Percentiles rank a stretch among this genome's conserved stretches.
phyloP scores from a whole-genome alignment of 768 basidiomycete genomes.

The Tricholoma saponaceum region DNA sequence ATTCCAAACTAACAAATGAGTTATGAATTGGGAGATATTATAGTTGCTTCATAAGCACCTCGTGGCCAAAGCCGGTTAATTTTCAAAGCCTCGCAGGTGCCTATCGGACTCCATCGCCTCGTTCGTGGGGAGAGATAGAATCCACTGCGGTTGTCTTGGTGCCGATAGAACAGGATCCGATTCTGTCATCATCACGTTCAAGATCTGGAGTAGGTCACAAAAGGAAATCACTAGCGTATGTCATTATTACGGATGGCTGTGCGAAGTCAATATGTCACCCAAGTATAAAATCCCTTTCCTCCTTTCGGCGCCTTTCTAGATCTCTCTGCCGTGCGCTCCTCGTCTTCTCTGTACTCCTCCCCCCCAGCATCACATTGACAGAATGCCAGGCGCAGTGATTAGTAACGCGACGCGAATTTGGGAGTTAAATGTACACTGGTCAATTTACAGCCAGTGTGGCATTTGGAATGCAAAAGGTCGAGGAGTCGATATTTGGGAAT shows the following conservation, averaged over 20 bases:
- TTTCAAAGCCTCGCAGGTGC: not conserved
- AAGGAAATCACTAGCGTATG: slow-evolving; percentile 11
- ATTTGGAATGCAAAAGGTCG: slow-evolving; percentile 65
- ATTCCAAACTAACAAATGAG: not conserved
- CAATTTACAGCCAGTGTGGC: slow-evolving; percentile 62
- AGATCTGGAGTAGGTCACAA: slow-evolving; percentile 7
- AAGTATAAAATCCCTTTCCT: slow-evolving; percentile 14
- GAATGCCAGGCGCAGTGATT: slow-evolving; percentile 46
- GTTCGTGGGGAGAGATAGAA: not conserved
- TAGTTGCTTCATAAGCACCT: not conserved
- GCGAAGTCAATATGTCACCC: slow-evolving; percentile 16
- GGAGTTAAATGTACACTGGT: slow-evolving; percentile 67
- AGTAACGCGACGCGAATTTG: slow-evolving; percentile 67
- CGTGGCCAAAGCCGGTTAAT: not conserved
- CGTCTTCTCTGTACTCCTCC: slow-evolving; percentile 3
- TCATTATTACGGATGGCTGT: slow-evolving; percentile 15
- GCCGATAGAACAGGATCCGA: slow-evolving; percentile 9
- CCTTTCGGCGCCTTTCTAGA: not conserved
- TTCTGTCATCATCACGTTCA: slow-evolving; percentile 5
- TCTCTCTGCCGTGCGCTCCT: slow-evolving; percentile 2
- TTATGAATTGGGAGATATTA: not conserved
- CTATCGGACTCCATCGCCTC: slow-evolving; percentile 1
- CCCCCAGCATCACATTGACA: not conserved
- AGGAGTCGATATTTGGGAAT: slow-evolving; percentile 76
- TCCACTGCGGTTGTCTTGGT: not conserved